Percentiles rank a stretch among this genome's conserved stretches.
These are phyloP conservation scores for Venustampulla echinocandica DNA, from an alignment of 495 filamentous ascomycete species.

Conservation along the genomic window DNA sequence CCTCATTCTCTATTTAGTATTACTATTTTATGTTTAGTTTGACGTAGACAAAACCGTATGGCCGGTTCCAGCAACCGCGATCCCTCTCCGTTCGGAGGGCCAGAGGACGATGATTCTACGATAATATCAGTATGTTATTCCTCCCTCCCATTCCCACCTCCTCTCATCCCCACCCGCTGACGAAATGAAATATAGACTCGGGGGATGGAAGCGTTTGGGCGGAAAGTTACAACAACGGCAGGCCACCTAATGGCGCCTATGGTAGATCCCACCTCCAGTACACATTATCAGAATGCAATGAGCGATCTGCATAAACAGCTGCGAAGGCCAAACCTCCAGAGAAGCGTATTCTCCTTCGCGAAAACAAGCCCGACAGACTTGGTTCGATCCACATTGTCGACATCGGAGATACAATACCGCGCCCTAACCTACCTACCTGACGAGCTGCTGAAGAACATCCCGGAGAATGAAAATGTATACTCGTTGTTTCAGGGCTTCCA, in stretches of 20 bases:
- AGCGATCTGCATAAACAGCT: constrained; percentile 82
- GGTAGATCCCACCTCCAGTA: constrained; percentile 48
- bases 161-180: not conserved
- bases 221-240: constrained; percentile 92
- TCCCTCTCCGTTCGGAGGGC: constrained; percentile 32
- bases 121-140: constrained; percentile 39
- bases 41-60: constrained; percentile 34
- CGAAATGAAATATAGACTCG: constrained; percentile 50
- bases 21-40: constrained; percentile 17
- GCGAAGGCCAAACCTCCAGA: constrained; percentile 71
- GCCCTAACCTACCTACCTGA: constrained; percentile 84
- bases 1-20: too few relatives aligned
- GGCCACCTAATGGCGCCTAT: constrained; percentile 73
- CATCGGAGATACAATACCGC: constrained; percentile 87
- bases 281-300: constrained; percentile 79
- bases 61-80: constrained; percentile 43
- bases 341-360: constrained; percentile 80
- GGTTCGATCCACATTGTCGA: constrained; percentile 84
- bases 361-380: constrained; percentile 85
- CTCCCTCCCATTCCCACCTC: not conserved
- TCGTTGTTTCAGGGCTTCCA: constrained; percentile 96
- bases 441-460: constrained; percentile 79
- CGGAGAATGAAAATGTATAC: constrained; percentile 74
- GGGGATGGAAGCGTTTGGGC: constrained; percentile 83
- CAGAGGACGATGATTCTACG: constrained; percentile 35